Evolutionary conservation across 139 green algal genomes (phyloP), one percentile per base, ranked within the genome.

Genomic region (Micromonas pusilla): DNA sequence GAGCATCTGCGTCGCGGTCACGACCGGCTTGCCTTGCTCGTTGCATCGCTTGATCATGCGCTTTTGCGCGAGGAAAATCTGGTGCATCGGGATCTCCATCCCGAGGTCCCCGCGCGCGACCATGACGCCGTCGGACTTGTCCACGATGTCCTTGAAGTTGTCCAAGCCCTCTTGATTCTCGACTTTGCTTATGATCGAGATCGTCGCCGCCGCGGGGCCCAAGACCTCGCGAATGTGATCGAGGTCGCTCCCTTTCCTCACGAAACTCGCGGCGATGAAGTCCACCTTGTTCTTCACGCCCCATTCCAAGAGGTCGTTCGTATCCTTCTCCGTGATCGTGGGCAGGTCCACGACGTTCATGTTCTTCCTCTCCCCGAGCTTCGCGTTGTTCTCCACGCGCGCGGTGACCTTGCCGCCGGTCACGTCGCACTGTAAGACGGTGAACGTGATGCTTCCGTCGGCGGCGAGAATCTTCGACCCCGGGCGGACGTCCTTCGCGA

Each of bases 191-290:
- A 97, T 97, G 85, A 98, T 94, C 84, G 94, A 92, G 83, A 98
- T 96, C 77, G 85, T 79, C 72, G 82, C 76, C 1, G 92, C 91
- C 60, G 85, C 82, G 76, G 90, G 85, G 0, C 93, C 93, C 67
- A 97, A 85, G 72, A 97, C 31, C 79, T 84, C 71, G 25, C 30
- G 25, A 73, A 99, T 98, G 70, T 87, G 82, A 85, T 93, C 87
- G 1, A 98, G 52, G 79, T 99, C 95, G 2, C 60, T 81, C 53
- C 90, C 95, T 87, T 98, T 98, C 70, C 94, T 89, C 81, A 99
- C 95, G 83, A 99, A 99, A 3, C 94, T 98, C 1, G 96, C 94
- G 23, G 95, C 93, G 78, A 99, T 94, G 82, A 99, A 94, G 87
- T 99, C 95, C 31, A 98, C 94, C 72, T 97, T 90, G 81, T 98